phyloP scores from a whole-genome alignment of 179 eudicot genomes.

The Beta lomatogona region DNA sequence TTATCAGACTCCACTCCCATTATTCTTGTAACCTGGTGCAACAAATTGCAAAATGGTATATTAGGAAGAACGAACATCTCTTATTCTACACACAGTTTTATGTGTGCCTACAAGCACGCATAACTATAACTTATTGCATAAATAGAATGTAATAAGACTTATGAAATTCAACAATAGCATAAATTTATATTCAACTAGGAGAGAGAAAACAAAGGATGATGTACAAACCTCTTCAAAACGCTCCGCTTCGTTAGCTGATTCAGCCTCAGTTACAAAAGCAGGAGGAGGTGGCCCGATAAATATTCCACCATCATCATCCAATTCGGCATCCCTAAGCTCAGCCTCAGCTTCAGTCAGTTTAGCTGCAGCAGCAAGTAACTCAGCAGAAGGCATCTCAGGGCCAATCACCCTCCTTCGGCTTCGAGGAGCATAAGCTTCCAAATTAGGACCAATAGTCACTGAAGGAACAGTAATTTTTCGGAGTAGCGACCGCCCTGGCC shows the following conservation, averaged over 20 bases:
- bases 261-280: conserved; percentile 84
- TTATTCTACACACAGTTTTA: background rate
- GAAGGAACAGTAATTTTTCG: no score
- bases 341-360: conserved; percentile 94
- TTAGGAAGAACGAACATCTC: background rate
- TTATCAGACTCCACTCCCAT: conserved; percentile 70
- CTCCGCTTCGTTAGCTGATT: conserved; percentile 88
- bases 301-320: conserved; percentile 53
- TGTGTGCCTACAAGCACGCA: background rate
- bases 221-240: conserved; percentile 86
- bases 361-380: conserved; percentile 96
- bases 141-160: background rate
- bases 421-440: conserved; percentile 52
- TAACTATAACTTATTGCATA: background rate
- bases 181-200: background rate
- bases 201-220: conserved; percentile 2
- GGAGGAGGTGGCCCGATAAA: conserved; percentile 96
- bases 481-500: no score
- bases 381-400: conserved; percentile 93
- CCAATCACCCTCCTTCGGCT: conserved; percentile 77
- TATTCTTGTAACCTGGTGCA: conserved; percentile 70
- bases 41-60: conserved; percentile 19
- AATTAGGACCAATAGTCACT: conserved; percentile 26
- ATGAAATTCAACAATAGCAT: background rate
- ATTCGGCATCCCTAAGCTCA: conserved; percentile 79